Conservation (phyloP, 2,329 filamentous ascomycete genomes). For the Xylaria sp. region DNA sequence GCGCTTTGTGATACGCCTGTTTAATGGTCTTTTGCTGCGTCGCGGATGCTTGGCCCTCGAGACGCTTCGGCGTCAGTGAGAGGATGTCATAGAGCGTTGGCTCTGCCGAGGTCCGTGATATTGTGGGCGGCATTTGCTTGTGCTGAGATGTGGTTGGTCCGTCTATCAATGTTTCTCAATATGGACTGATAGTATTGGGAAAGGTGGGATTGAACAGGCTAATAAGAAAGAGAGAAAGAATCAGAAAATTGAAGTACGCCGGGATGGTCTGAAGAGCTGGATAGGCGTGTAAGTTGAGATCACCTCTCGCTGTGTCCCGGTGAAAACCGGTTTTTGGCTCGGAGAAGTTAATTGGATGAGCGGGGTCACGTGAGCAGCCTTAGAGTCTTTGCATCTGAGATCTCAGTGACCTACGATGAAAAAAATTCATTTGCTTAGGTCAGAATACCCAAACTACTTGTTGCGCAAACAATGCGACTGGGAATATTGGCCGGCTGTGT, state of each 20-base stretch:
- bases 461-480: background rate
- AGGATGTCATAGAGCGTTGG: conserved; percentile 72
- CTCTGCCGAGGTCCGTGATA: conserved; percentile 47
- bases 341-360: conserved; percentile 36
- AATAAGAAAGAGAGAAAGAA: background rate
- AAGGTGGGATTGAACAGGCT: conserved; percentile 9
- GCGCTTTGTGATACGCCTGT: conserved; percentile 71
- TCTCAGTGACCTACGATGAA: background rate
- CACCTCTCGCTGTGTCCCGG: conserved; percentile 10
- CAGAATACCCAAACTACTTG: background rate
- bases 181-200: background rate
- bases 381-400: background rate
- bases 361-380: conserved; percentile 44
- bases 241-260: background rate
- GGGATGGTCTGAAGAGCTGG: conserved; percentile 10
- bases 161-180: background rate
- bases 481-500: background rate
- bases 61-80: conserved; percentile 61
- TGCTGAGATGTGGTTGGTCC: conserved; percentile 4
- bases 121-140: conserved; percentile 44
- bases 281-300: conserved; percentile 39
- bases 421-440: background rate
- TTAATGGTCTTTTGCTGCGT: conserved; percentile 62
- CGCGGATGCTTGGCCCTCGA: conserved; percentile 57
- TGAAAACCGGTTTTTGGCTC: conserved; percentile 46